Percentiles rank a stretch among this genome's conserved stretches.
phyloP scores from a whole-genome alignment of 768 basidiomycete genomes.

The Saitozyma sp. region DNA sequence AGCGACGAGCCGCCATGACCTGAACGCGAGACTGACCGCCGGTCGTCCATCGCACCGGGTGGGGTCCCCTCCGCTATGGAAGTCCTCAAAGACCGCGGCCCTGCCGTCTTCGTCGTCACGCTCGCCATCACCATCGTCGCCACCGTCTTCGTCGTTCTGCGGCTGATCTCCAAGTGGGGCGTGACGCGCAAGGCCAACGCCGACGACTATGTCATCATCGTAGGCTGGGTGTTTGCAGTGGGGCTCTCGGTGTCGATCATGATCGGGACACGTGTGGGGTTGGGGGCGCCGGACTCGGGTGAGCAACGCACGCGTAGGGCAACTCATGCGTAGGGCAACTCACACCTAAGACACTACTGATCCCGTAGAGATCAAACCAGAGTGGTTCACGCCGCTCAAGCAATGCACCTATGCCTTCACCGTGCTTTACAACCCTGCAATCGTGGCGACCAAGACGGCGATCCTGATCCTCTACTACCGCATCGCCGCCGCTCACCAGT shows the following conservation, averaged over 20 bases:
- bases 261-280: slow-evolving; percentile 28
- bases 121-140: slow-evolving; percentile 37
- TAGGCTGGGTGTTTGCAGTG: slow-evolving; percentile 45
- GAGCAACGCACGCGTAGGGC: slow-evolving; percentile 3
- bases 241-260: slow-evolving; percentile 28
- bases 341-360: no score
- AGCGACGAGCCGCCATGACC: no score
- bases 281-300: slow-evolving; percentile 35
- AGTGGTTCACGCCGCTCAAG: slow-evolving; percentile 13
- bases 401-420: slow-evolving; percentile 40
- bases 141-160: slow-evolving; percentile 33
- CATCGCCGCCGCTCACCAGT: slow-evolving; percentile 36
- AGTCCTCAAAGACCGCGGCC: no score
- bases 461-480: slow-evolving; percentile 46
- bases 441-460: slow-evolving; percentile 48
- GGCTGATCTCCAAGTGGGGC: slow-evolving; percentile 40
- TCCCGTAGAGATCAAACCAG: slow-evolving; percentile 1
- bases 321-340: no score
- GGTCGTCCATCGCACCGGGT: no score
- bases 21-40: no score
- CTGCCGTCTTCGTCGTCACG: slow-evolving; percentile 42
- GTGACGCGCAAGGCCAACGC: slow-evolving; percentile 26
- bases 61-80: no score
- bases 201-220: slow-evolving; percentile 38
- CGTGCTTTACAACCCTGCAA: slow-evolving; percentile 45